Conservation (phyloP, 1,284 basidiomycete genomes). For the Mrakiaceae sp. region DNA sequence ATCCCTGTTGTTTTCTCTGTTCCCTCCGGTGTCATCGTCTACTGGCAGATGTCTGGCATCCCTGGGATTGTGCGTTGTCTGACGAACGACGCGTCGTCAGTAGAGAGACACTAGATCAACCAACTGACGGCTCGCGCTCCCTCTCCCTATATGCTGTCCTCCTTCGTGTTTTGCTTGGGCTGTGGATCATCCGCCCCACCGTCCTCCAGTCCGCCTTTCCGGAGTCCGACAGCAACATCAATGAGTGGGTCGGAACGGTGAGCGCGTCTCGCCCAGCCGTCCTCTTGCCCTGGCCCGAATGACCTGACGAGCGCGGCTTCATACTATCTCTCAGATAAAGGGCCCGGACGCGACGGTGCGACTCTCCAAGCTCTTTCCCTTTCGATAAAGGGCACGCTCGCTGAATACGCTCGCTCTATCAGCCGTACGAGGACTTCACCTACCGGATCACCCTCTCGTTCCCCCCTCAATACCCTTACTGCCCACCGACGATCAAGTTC, state of each 20-base stretch:
- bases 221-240: conserved; percentile 64
- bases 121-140: not conserved
- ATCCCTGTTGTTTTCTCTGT: not conserved
- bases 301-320: not conserved
- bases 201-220: conserved; percentile 54
- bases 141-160: not conserved
- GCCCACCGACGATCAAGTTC: conserved; percentile 55
- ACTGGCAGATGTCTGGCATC: conserved; percentile 2
- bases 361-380: conserved; percentile 9
- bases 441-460: conserved; percentile 72
- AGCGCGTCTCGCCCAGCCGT: conserved; percentile 32
- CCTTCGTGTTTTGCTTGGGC: not conserved
- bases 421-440: conserved; percentile 63
- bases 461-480: conserved; percentile 72
- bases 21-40: not conserved
- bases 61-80: conserved; percentile 3
- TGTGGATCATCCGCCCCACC: no score
- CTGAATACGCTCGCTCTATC: not conserved
- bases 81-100: not conserved
- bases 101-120: not conserved
- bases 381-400: not conserved
- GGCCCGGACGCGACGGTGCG: conserved; percentile 60
- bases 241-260: conserved; percentile 73
- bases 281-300: not conserved
- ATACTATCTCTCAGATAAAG: not conserved